These are phyloP conservation scores for Fusarium sp. DNA, from an alignment of 2,329 filamentous ascomycete species.

Conservation along the genomic window DNA sequence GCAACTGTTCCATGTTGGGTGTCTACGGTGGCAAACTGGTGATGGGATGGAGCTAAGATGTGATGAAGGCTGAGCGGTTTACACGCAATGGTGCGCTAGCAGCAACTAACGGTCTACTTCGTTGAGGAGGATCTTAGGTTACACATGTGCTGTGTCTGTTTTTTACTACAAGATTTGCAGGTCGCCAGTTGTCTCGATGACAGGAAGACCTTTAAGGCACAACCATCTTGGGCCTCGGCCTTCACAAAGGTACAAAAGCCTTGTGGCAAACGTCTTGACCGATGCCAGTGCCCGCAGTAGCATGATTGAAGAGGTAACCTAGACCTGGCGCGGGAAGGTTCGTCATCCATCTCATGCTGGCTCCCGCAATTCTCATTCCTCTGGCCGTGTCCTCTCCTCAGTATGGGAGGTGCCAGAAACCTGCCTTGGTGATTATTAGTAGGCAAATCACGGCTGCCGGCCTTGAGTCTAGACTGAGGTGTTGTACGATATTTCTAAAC, in stretches of 20 bases:
- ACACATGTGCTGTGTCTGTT: background rate
- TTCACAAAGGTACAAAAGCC: background rate
- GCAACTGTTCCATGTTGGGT: slow-evolving; percentile 16
- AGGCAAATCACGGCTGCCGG: background rate
- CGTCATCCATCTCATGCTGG: slow-evolving; percentile 15
- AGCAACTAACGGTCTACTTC: background rate
- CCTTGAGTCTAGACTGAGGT: slow-evolving; percentile 3
- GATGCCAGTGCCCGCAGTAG: slow-evolving; percentile 30
- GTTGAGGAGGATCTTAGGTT: background rate
- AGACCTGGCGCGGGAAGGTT: slow-evolving; percentile 12
- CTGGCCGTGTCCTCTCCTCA: background rate
- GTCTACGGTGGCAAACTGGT: slow-evolving; percentile 33
- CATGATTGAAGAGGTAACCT: slow-evolving; percentile 5
- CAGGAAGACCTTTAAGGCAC: background rate
- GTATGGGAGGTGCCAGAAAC: background rate
- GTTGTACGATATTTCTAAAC: background rate
- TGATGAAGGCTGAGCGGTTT: slow-evolving; percentile 2
- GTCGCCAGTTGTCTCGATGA: background rate
- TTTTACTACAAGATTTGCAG: background rate
- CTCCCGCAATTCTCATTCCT: slow-evolving; percentile 22
- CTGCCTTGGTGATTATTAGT: background rate
- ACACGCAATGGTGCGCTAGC: background rate
- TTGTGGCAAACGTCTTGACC: slow-evolving; percentile 1
- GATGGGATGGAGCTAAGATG: slow-evolving; percentile 11
- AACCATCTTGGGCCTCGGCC: background rate